Base-by-base conservation (phyloP, 1,284 basidiomycete genomes). In the Bjerkandera adusta region DNA sequence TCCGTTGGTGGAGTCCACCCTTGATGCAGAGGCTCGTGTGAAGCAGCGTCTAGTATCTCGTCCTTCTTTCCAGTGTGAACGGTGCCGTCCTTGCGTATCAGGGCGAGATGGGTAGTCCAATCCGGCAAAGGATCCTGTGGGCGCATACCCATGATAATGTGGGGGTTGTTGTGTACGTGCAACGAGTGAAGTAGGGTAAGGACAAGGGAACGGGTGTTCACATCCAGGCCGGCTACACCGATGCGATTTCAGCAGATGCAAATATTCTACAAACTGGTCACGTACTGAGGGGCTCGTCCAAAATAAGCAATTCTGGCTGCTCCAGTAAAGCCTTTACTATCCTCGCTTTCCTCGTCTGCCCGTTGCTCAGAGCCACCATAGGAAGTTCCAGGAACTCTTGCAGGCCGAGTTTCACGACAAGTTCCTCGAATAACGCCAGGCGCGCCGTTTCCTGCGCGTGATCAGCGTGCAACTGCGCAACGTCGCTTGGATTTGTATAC, bases 341-440 rank as follows among this genome's bases (percentile, higher is more conserved):
- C 40, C 94, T 73, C 3, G 93, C 93, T 20, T 92, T 70, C 29
- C 96, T 69, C 16, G 87, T 97, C 70, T 99, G 96, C 0, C 96
- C 96, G 56, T 96, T 96, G 52, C 88, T 92, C 41, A 98, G 65
- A 1, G 89, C 88, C 5, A 96, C 75, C 13, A 88, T 66, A 0
- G 93, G 94, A 4, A 94, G 58, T 58, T 94, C 85, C n/a, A 96
- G 68, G 29, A 93, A 65, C 13, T 71, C 57, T 2, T 64, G 59
- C 38, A 95, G 68, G 2, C 75, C 77, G 61, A 93, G 72, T 36
- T 67, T 66, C 4, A 68, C 62, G 0, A 77, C 70, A 18, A 88
- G 61, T 1, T 68, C 66, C 11, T 81, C 72, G 51, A 87, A 79
- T 4, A 72, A 52, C 20, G 55, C 43, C 45, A 65, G 59, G 26